Conservation (phyloP, 2,329 filamentous ascomycete species). For the Polytolypa hystricis region DNA sequence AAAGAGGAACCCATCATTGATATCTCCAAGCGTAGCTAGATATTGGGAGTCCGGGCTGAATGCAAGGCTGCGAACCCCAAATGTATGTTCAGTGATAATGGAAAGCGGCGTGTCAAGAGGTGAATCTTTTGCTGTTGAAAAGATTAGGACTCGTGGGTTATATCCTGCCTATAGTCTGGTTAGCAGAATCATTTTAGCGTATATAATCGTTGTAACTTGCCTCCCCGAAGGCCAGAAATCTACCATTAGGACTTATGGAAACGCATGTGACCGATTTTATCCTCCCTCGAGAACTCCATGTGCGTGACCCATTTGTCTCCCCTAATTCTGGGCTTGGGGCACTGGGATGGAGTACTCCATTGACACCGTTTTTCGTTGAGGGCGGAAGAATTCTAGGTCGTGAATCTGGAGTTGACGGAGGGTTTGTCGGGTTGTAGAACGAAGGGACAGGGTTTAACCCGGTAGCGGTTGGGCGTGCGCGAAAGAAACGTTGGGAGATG, state of each 20-base stretch:
- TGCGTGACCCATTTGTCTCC: conserved; percentile 55
- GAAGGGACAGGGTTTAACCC: conserved; percentile 53
- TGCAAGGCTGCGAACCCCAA: conserved; percentile 75
- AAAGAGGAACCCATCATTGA: conserved; percentile 89
- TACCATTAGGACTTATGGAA: conserved; percentile 75
- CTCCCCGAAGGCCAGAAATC: conserved; percentile 83
- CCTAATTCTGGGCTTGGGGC: conserved; percentile 41
- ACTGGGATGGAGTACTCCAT: conserved; percentile 30
- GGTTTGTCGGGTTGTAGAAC: conserved; percentile 45
- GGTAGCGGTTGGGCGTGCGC: conserved; percentile 62
- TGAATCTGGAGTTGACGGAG: conserved; percentile 43
- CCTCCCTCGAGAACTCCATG: conserved; percentile 79
- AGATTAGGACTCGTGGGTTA: conserved; percentile 80
- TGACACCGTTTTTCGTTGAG: conserved; percentile 36
- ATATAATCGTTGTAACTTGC: conserved; percentile 29
- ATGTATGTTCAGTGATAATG: conserved; percentile 78
- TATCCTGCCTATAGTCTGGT: conserved; percentile 59
- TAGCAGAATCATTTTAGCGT: neutral
- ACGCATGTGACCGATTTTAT: conserved; percentile 92
- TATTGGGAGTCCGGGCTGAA: conserved; percentile 82
- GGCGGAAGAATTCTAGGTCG: conserved; percentile 47
- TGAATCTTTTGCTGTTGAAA: conserved; percentile 63
- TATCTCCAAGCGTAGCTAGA: conserved; percentile 74
- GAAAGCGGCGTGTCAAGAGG: conserved; percentile 74
- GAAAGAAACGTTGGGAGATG: conserved; percentile 74